Conservation (phyloP, 805 yeast species). For the Ogataea ramenticola region DNA sequence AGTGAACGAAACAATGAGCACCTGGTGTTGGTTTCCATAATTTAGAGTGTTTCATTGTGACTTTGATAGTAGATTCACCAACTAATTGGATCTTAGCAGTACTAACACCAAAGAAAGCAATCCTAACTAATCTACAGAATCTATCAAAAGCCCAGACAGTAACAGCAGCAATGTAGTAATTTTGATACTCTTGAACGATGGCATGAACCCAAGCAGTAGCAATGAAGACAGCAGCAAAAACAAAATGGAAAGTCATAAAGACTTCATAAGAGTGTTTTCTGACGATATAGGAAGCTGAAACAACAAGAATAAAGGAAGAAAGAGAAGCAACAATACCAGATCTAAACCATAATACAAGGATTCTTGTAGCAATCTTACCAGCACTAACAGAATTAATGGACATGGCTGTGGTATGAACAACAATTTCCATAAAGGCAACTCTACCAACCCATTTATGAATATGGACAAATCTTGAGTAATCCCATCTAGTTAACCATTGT, state of each 20-base stretch:
- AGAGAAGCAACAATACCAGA: conserved; percentile 31
- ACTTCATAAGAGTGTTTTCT: conserved; percentile 54
- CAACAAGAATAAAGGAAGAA: conserved; percentile 31
- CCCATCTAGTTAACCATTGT: conserved; percentile 55
- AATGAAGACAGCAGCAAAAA: conserved; percentile 45
- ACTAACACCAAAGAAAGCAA: conserved; percentile 29
- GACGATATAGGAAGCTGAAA: conserved; percentile 40
- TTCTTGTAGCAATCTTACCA: conserved; percentile 20
- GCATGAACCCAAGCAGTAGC: conserved; percentile 57
- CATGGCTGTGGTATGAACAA: conserved; percentile 36
- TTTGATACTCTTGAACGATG: conserved; percentile 23
- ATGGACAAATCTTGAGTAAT: conserved; percentile 43
- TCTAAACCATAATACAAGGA: conserved; percentile 20
- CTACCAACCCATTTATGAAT: conserved; percentile 56
- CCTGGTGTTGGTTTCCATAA: conserved; percentile 51
- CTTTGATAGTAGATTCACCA: conserved; percentile 40
- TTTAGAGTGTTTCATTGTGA: conserved; percentile 39
- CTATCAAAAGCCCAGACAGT: conserved; percentile 53
- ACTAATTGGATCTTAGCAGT: conserved; percentile 30
- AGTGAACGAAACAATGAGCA: conserved; percentile 51
- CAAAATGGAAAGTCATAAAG: conserved; percentile 51
- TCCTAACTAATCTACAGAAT: conserved; percentile 34
- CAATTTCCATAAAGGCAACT: conserved; percentile 29
- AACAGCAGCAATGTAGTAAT: conserved; percentile 28
- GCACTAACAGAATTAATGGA: conserved; percentile 15